Percentiles rank a stretch among this genome's conserved stretches.
These are phyloP conservation scores for Ceratocystis alfenasii DNA, from an alignment of 2,329 filamentous ascomycete species.

Conservation along the genomic window DNA sequence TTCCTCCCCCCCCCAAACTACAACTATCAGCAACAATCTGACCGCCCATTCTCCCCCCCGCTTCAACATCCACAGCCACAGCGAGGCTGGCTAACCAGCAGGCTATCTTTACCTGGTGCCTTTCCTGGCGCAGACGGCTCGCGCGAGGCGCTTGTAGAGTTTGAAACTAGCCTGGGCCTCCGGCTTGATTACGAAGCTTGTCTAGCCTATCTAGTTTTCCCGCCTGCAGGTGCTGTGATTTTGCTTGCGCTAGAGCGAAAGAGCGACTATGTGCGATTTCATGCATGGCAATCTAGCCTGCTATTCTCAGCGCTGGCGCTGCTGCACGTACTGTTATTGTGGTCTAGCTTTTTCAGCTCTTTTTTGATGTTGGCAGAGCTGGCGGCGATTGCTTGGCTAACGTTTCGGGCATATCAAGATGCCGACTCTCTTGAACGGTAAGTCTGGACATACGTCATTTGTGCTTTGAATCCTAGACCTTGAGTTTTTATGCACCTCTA, in stretches of 20 bases:
- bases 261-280: slow-evolving; percentile 94
- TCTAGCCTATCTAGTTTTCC: slow-evolving; percentile 73
- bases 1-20: slow-evolving; percentile 15
- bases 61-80: slow-evolving; percentile 32
- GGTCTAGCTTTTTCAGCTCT: slow-evolving; percentile 76
- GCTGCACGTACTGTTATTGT: slow-evolving; percentile 74
- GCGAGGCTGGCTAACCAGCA: slow-evolving; percentile 25
- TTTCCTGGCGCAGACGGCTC: slow-evolving; percentile 33
- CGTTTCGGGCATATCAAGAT: slow-evolving; percentile 71
- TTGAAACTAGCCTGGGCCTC: slow-evolving; percentile 80
- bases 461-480: slow-evolving; percentile 34
- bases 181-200: slow-evolving; percentile 83
- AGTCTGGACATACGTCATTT: slow-evolving; percentile 22
- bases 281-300: slow-evolving; percentile 88
- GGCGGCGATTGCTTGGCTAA: slow-evolving; percentile 61
- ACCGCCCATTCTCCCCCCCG: slow-evolving; percentile 30
- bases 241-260: slow-evolving; percentile 80
- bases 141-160: slow-evolving; percentile 58
- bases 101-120: slow-evolving; percentile 28
- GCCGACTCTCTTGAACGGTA: slow-evolving; percentile 55
- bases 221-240: slow-evolving; percentile 74
- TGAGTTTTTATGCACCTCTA: slow-evolving; percentile 21
- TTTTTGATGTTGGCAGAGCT: slow-evolving; percentile 67
- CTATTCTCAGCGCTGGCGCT: slow-evolving; percentile 65
- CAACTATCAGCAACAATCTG: slow-evolving; percentile 27